Evolutionary conservation across 1,139 yeast genomes (phyloP), one percentile per base, ranked within the genome.

Genomic region (Nakaseomyces delphensis): DNA sequence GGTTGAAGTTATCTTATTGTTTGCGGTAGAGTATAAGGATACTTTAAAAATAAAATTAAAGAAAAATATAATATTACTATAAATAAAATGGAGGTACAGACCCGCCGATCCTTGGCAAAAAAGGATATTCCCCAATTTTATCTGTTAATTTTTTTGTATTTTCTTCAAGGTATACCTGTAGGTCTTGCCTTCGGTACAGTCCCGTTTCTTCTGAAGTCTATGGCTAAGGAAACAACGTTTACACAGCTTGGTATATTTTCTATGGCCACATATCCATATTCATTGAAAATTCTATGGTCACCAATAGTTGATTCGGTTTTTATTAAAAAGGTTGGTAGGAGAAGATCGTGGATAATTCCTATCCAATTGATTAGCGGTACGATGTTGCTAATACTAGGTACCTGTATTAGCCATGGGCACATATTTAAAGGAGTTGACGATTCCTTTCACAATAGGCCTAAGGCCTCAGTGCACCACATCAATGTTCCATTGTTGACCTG

Each of bases 341-440:
- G 98, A 53, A 74, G 89, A 58, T 79, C 93, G 11, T 91, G 99
- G 99, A 87, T 91, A 52, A 76, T 93, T 14, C 99, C 98, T 0
- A 77, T 89, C 33, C 98, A 91, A 62, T 64, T 78, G 3, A 64
- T 85, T 13, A 82, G 91, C 8, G 89, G 96, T 0, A 15, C 77
- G 0, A 75, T 84, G 3, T 66, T 93, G 50, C 64, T 84, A 14
- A 63, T 68, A 43, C 64, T 93, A 20, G 95, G 97, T 0, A 53
- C 60, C 16, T 62, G 67, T 5, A 48, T 59, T 2, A 45, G 55
- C 4, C 76, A 84, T 44, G 82, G 81, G 49, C 55, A 59, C 2
- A 63, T 83, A 48, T 68, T 91, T 33, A 82, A 93, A 0, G 70
- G 74, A 36, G 55, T 66, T 15, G 76, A 83, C 52, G 54, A 49